Percentiles rank a stretch among this genome's conserved stretches.
Evolutionary conservation across 306 rosid genomes (phyloP).

Genomic region (Fagus sylvatica): DNA sequence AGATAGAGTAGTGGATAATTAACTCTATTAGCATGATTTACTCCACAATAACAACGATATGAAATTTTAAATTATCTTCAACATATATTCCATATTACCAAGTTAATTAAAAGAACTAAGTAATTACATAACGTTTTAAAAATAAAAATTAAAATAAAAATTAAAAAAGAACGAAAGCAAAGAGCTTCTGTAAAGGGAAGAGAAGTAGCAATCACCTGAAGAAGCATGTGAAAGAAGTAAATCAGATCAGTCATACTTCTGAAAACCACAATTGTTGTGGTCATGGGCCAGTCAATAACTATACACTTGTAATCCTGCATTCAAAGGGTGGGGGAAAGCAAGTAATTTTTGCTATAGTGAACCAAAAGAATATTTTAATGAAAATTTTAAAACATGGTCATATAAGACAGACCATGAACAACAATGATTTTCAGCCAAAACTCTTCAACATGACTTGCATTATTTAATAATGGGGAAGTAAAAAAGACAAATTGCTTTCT

Average conservation of each 20-base stretch:
- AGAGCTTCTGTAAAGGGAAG: too few species aligned
- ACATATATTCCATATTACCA: too few species aligned
- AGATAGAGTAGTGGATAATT: too few species aligned
- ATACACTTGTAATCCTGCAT: constrained; percentile 56
- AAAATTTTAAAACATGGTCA: not conserved
- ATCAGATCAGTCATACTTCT: constrained; percentile 77
- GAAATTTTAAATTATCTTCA: too few species aligned
- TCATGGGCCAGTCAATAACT: constrained; percentile 38
- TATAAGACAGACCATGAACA: not conserved
- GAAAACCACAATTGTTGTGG: constrained; percentile 50
- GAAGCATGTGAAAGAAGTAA: constrained; percentile 69
- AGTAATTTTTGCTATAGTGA: too few species aligned
- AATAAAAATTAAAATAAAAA: too few species aligned
- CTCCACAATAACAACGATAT: too few species aligned
- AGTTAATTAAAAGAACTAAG: too few species aligned
- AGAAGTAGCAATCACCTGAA: constrained; percentile 52
- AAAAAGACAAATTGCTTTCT: not conserved
- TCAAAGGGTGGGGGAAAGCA: constrained; percentile 14
- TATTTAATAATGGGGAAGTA: not conserved
- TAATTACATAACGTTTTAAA: too few species aligned
- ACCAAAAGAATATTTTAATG: not conserved
- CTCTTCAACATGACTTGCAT: not conserved
- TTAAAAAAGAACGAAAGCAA: too few species aligned
- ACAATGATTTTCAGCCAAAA: not conserved
- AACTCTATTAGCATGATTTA: too few species aligned